Conservation (phyloP, 495 filamentous ascomycete genomes). For the Penicillium samsonianum region DNA sequence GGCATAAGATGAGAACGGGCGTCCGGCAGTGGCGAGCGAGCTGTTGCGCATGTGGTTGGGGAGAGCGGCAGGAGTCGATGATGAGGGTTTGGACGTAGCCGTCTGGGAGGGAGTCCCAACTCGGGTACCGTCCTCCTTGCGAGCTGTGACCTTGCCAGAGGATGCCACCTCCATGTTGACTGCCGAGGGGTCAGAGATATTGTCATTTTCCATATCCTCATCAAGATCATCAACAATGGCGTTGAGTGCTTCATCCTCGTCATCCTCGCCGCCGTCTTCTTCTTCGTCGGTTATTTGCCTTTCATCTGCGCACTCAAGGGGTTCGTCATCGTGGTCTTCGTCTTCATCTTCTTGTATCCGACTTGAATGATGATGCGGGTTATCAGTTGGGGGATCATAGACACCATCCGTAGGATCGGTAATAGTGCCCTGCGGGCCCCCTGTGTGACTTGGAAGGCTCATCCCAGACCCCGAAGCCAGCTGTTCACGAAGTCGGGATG, state of each 20-base stretch:
- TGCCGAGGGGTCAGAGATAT: constrained; percentile 74
- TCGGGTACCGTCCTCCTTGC: constrained; percentile 90
- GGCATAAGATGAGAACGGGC: constrained; percentile 70
- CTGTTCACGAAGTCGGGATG: constrained; percentile 56
- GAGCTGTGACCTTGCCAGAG: constrained; percentile 90
- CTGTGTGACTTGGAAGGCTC: constrained; percentile 28
- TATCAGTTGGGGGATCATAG: constrained; percentile 35
- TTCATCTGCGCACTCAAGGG: constrained; percentile 94
- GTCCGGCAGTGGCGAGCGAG: constrained; percentile 46
- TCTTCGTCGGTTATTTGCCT: constrained; percentile 78
- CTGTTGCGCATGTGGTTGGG: constrained; percentile 36
- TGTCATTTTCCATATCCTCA: constrained; percentile 78
- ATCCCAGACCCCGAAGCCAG: constrained; percentile 30
- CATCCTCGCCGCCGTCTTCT: constrained; percentile 69
- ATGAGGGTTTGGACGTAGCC: constrained; percentile 49
- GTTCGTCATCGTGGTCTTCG: constrained; percentile 52
- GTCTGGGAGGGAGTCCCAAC: constrained; percentile 83
- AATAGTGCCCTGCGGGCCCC: constrained; percentile 26
- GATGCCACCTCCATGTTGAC: constrained; percentile 92
- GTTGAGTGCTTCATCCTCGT: constrained; percentile 70
- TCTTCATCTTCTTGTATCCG: constrained; percentile 56
- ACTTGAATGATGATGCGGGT: constrained; percentile 54
- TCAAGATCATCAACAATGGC: constrained; percentile 90
- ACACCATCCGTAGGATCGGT: constrained; percentile 34
- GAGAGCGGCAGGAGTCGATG: constrained; percentile 38